phyloP scores from a whole-genome alignment of 1,284 basidiomycete species.

The Apiotrichum akiyoshidainum region DNA sequence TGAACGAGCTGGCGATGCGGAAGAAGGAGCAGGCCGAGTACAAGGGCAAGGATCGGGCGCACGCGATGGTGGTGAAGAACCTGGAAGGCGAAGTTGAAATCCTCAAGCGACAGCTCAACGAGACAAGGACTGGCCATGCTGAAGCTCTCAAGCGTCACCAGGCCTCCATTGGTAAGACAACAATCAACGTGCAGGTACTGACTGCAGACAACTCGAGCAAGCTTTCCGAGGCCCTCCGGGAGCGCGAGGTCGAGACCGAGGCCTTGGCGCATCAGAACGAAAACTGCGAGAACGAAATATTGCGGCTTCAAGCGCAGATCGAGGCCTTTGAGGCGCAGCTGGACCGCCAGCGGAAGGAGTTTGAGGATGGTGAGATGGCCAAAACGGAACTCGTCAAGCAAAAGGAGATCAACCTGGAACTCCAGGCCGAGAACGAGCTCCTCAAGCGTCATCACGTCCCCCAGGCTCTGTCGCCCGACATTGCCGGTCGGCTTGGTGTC shows the following conservation, averaged over 20 bases:
- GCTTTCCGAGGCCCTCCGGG: background rate
- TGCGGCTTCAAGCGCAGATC: background rate
- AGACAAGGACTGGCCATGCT: background rate
- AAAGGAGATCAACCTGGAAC: constrained; percentile 5
- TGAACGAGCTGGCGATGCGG: constrained; percentile 66
- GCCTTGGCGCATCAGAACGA: background rate
- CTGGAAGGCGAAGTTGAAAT: constrained; percentile 71
- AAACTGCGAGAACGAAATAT: background rate
- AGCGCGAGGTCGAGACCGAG: background rate
- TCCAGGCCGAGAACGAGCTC: background rate
- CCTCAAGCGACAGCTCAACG: constrained; percentile 56
- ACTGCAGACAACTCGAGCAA: background rate
- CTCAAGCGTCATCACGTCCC: background rate
- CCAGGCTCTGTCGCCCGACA: background rate
- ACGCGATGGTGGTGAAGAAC: constrained; percentile 40
- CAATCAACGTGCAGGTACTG: background rate
- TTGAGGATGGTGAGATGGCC: constrained; percentile 8
- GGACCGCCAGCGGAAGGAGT: background rate
- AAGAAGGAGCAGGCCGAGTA: constrained; percentile 86
- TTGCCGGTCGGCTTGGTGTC: background rate
- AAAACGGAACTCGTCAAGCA: constrained; percentile 5
- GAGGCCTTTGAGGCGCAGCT: background rate
- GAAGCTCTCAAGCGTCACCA: constrained; percentile 1
- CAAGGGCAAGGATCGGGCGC: constrained; percentile 64
- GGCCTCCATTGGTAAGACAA: background rate